Evolutionary conservation across 73 alveolate genomes (phyloP).

Genomic region (Paramecium caudatum): DNA sequence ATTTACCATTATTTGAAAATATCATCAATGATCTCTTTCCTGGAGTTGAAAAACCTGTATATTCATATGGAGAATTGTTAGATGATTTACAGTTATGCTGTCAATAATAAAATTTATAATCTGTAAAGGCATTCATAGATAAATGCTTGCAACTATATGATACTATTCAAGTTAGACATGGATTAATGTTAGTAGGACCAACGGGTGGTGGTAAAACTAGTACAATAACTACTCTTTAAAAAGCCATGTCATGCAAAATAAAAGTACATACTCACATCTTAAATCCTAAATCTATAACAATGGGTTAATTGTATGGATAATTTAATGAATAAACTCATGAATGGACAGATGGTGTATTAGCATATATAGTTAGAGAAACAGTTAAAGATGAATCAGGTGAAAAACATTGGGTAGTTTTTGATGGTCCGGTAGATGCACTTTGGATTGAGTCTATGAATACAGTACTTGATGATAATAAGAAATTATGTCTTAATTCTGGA

Average conservation of each 20-base stretch:
- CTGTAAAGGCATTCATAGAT: constrained; percentile 94
- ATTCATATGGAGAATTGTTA: constrained; percentile 91
- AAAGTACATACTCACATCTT: constrained; percentile 92
- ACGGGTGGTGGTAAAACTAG: constrained; percentile 99
- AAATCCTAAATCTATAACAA: constrained; percentile 99
- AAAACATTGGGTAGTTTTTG: constrained; percentile 98
- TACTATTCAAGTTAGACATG: constrained; percentile 97
- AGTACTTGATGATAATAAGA: constrained; percentile 99
- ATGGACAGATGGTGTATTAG: constrained; percentile 99
- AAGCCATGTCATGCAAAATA: constrained; percentile 87
- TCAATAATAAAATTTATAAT: constrained; percentile 89
- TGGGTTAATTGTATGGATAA: constrained; percentile 98
- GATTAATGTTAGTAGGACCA: constrained; percentile 98
- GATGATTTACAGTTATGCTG: constrained; percentile 84
- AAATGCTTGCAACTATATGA: constrained; percentile 98
- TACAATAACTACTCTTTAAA: constrained; percentile 88
- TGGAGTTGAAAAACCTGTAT: constrained; percentile 95
- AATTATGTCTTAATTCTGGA: constrained; percentile 88
- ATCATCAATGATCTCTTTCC: constrained; percentile 99
- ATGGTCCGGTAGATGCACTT: constrained; percentile 98
- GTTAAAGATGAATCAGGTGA: constrained; percentile 89
- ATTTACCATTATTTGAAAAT: constrained; percentile 98
- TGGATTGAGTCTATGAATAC: constrained; percentile 99
- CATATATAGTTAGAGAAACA: constrained; percentile 92
- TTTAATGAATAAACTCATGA: constrained; percentile 98